These are phyloP conservation scores for Salvia splendens DNA, from an alignment of 257 asterid species.

Conservation along the genomic window DNA sequence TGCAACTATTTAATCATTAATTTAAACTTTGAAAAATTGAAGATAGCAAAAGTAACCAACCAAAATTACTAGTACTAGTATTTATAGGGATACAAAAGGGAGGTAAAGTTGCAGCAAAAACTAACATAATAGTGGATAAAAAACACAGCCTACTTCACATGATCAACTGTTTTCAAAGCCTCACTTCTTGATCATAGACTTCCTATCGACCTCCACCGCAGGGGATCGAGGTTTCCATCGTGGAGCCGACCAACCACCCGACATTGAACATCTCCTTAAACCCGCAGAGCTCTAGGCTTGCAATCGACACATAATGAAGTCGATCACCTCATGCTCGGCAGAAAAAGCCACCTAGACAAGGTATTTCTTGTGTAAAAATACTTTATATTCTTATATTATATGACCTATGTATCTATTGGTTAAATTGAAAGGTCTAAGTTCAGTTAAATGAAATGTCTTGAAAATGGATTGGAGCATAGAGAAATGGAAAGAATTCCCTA, in stretches of 20 bases:
- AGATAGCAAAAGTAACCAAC: background rate
- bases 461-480: too few species aligned
- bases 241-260: constrained; percentile 13
- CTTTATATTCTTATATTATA: too few species aligned
- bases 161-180: background rate
- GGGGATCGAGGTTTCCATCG: constrained; percentile 2
- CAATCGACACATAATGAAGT: constrained; percentile 22
- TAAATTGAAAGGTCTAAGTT: too few species aligned
- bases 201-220: background rate
- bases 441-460: too few species aligned
- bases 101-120: background rate
- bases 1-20: too few species aligned
- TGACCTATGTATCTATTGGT: too few species aligned
- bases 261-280: constrained; percentile 18
- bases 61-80: too few species aligned
- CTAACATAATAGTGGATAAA: background rate
- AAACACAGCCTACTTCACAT: background rate
- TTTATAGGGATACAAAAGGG: background rate
- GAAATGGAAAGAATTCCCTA: background rate
- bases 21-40: too few species aligned
- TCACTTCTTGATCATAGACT: background rate
- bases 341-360: background rate
- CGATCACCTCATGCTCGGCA: constrained; percentile 22
- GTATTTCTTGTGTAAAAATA: background rate
- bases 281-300: constrained; percentile 28